Evolutionary conservation across 352 stramenopile species (phyloP).

Genomic region (Saprolegnia diclina): DNA sequence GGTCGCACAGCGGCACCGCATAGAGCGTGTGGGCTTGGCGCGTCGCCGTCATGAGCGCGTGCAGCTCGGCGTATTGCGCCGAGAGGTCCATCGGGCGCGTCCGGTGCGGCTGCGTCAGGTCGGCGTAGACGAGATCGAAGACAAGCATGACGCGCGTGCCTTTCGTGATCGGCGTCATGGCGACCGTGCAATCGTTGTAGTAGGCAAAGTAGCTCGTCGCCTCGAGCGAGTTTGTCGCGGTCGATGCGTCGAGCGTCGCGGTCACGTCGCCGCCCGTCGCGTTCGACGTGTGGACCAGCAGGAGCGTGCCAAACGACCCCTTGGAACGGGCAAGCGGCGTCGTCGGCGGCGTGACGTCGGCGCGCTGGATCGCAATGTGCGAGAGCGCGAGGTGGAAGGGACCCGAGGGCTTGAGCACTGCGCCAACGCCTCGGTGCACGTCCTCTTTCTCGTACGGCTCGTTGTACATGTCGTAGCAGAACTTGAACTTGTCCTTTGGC

Average conservation of each 20-base stretch:
- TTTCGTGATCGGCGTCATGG: not conserved
- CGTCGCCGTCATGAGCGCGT: not conserved
- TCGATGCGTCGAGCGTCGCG: not conserved
- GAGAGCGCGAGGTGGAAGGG: not conserved
- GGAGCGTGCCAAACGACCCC: not conserved
- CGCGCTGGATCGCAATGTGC: not conserved
- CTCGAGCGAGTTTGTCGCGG: not conserved
- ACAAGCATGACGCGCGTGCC: not conserved
- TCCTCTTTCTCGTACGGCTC: no score
- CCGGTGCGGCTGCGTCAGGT: not conserved
- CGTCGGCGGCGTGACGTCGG: no score
- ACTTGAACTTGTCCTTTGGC: no score
- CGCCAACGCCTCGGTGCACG: no score
- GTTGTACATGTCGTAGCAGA: no score
- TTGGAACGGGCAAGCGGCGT: not conserved
- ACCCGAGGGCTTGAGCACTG: not conserved
- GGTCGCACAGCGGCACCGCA: not conserved
- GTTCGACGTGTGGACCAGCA: not conserved
- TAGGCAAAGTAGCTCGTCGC: not conserved
- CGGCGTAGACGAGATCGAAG: not conserved
- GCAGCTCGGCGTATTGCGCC: not conserved
- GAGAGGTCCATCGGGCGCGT: not conserved
- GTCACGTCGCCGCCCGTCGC: not conserved
- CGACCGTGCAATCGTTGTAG: not conserved
- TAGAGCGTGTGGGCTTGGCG: not conserved